Percentiles rank a stretch among this genome's conserved stretches.
Evolutionary conservation across 768 basidiomycete species (phyloP).

Genomic region (Infundibulicybe gibba): DNA sequence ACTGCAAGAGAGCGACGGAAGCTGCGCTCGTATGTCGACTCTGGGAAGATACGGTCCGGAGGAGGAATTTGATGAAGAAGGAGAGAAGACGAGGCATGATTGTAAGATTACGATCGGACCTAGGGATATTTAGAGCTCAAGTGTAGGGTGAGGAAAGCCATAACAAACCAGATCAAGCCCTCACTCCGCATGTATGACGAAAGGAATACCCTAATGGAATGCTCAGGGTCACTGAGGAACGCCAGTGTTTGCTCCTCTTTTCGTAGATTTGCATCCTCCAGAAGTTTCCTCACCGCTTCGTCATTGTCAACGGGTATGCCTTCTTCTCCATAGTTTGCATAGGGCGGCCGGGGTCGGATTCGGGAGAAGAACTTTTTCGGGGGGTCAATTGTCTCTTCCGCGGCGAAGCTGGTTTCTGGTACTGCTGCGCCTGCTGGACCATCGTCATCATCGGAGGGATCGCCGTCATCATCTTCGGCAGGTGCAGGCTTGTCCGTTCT

Average conservation of each 20-base stretch:
- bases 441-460: slow-evolving; percentile 29
- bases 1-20: slow-evolving; percentile 44
- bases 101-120: slow-evolving; percentile 46
- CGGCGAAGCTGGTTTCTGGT: slow-evolving; percentile 8
- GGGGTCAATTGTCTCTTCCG: slow-evolving; percentile 5
- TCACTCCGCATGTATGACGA: slow-evolving; percentile 66
- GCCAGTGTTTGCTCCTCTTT: slow-evolving; percentile 40
- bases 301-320: slow-evolving; percentile 29
- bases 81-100: slow-evolving; percentile 49
- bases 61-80: slow-evolving; percentile 61
- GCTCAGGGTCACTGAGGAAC: slow-evolving; percentile 65
- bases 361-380: slow-evolving; percentile 16
- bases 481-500: slow-evolving; percentile 28
- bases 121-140: slow-evolving; percentile 5
- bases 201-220: slow-evolving; percentile 57
- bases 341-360: slow-evolving; percentile 30
- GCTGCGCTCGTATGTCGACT: slow-evolving; percentile 38
- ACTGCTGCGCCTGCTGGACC: slow-evolving; percentile 23
- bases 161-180: slow-evolving; percentile 65
- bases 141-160: slow-evolving; percentile 1
- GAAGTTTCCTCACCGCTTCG: slow-evolving; percentile 32
- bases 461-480: slow-evolving; percentile 26
- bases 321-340: slow-evolving; percentile 29
- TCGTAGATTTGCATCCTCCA: slow-evolving; percentile 28
- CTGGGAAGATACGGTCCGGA: slow-evolving; percentile 51